Base-by-base conservation (phyloP, 164 flowering plant species). In the Annona cherimola region DNA sequence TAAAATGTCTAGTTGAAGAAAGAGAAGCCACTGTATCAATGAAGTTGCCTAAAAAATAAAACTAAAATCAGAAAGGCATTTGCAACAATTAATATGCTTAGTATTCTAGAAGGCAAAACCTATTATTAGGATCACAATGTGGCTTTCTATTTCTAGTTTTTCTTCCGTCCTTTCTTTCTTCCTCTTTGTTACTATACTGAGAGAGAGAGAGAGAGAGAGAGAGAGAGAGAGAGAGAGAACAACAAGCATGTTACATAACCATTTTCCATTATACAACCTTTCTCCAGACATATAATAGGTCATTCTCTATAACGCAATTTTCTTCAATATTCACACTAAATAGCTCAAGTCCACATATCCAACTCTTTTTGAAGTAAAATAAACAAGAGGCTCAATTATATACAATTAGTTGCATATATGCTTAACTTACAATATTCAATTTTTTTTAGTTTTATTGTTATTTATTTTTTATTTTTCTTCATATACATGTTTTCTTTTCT, bases 1-100 rank as follows among this genome's bases (percentile, higher is more conserved):
- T 85, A 77, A 93, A 93, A 87, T 93, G 98, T 79, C 84, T 89
- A 63, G 97, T 88, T 78, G 99, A 97, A 60, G 99, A 95, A 45
- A 70, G 85, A 57, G 99, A 88, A 75, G 99, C 87, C 76, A 95
- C 97, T 71, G 86, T 88, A 77, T 89, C 80, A 69, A 95, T 83
- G 77, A 93, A 95, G 76, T 93, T 92, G 86, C 98, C 99, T 95
- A 86, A 69, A 84, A 71, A 74, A 2, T 61, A 75, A 63, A 41
- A 12, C 41, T 42, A 44, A 40, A 75, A 66, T 61, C 5, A 66
- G 39, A n/a, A 62, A 60, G 43, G 54, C 35, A 26, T 43, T 2
- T 16, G 19, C 61, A 57, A 63, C 42, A 67, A 63, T 16, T 45
- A 19, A 66, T 9, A 14, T 4, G 42, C 41, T 11, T 64, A 64